These are phyloP conservation scores for Podospora fimiseda DNA, from an alignment of 495 filamentous ascomycete species.

Conservation along the genomic window DNA sequence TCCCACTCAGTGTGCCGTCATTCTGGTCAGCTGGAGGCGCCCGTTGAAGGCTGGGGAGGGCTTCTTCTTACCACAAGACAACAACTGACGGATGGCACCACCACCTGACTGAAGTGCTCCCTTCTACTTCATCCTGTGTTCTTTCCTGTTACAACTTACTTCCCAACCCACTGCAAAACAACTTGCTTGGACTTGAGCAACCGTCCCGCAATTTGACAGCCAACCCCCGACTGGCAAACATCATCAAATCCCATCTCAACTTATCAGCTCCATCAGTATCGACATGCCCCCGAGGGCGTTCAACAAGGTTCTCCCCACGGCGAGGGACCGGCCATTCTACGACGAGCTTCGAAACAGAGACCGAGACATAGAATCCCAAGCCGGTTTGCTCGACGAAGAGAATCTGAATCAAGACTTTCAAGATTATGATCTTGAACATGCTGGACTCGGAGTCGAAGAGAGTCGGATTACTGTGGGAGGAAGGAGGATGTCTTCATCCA, in stretches of 20 bases:
- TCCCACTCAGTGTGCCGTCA: no score
- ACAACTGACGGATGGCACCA: conserved; percentile 5
- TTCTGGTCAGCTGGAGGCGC: no score
- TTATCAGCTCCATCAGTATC: neutral
- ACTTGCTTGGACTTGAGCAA: no score
- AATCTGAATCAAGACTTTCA: conserved; percentile 60
- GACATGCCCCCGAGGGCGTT: conserved; percentile 71
- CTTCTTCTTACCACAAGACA: conserved; percentile 1
- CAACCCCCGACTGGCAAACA: neutral
- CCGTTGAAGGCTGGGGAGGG: no score
- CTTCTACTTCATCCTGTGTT: neutral
- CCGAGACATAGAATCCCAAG: conserved; percentile 61
- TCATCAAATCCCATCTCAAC: no score
- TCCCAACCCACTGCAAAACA: no score
- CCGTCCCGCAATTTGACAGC: no score
- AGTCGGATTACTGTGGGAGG: conserved; percentile 53
- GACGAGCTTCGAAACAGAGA: conserved; percentile 61
- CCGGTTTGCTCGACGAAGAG: conserved; percentile 65
- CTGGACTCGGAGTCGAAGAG: conserved; percentile 55
- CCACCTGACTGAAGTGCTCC: conserved; percentile 9
- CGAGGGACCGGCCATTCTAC: conserved; percentile 61
- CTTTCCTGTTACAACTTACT: neutral
- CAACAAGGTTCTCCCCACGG: conserved; percentile 62
- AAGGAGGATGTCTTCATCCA: neutral
- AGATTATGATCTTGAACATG: conserved; percentile 60